Evolutionary conservation across 495 filamentous ascomycete genomes (phyloP), one percentile per base, ranked within the genome.

Genomic region (Aspergillus cavernicola): DNA sequence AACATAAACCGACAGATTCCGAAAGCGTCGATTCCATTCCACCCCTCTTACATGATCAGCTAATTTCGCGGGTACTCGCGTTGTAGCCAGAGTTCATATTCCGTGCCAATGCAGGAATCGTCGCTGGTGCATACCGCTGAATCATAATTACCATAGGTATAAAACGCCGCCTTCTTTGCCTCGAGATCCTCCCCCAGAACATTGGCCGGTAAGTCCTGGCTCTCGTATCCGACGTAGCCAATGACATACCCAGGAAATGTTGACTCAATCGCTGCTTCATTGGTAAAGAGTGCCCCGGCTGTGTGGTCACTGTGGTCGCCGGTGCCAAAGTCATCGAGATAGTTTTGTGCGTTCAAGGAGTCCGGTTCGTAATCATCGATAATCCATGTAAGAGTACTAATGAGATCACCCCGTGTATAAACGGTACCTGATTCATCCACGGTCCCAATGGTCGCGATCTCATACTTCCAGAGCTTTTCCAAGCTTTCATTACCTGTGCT

Each of bases 281-380:
- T n/a, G n/a, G n/a, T n/a, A 37, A 52, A 62, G 13, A 38, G 43
- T 6, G 22, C 59, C 4, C 46, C 43, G 13, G 51, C 42, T 12
- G 50, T 49, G 36, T 62, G 59, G 16, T 62, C 59, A 32, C 51
- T 55, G 35, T 62, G 59, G 19, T 62, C 59, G 1, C 55, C 55
- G 1, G 37, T 43, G 4, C 49, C 50, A 46, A 50, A 57, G 9
- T 19, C 35, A 36, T 46, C 18, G 9, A 42, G 36, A 40, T 55
- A 55, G 38, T 57, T 50, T 23, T 36, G 47, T 0, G 55, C 42
- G 18, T 53, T 52, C 13, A 62, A 19, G 13, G 26, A 16, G 7
- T 55, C 59, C 4, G 55, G 59, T 5, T 33, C 11, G 18, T 48
- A 62, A 16, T 23, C 18, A 11, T 46, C 23, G 13, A 58, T 56